A percentile compares a stretch with the other conserved stretches of the same genome.
These are phyloP conservation scores for Pterocarpus santalinus DNA, from an alignment of 306 rosid genomes.

Conservation along the genomic window DNA sequence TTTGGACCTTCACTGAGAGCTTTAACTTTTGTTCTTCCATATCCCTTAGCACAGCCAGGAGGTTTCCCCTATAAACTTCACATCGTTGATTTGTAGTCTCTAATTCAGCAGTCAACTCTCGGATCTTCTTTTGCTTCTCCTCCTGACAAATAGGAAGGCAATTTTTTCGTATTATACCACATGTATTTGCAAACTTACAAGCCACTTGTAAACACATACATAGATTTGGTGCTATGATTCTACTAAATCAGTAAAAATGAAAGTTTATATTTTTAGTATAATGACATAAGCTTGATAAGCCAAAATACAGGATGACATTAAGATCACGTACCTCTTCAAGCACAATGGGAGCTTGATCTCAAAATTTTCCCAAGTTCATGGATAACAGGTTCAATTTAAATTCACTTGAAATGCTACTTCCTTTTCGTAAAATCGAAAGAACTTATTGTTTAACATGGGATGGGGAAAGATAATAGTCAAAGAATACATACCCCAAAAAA, in stretches of 20 bases:
- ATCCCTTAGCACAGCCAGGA: conserved; percentile 84
- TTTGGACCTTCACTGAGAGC: conserved; percentile 92
- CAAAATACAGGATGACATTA: neutral
- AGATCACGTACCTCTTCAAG: conserved; percentile 3
- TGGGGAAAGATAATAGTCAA: conserved; percentile 8
- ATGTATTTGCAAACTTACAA: neutral
- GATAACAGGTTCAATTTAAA: conserved; percentile 16
- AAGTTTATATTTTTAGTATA: neutral
- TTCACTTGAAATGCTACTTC: conserved; percentile 26
- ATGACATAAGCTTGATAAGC: neutral
- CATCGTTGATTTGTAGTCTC: conserved; percentile 81
- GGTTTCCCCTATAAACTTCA: conserved; percentile 85
- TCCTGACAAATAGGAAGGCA: conserved; percentile 54
- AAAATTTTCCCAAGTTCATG: conserved; percentile 20
- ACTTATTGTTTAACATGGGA: conserved; percentile 17
- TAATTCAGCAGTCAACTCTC: conserved; percentile 75
- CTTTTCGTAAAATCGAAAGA: neutral
- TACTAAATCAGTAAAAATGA: neutral
- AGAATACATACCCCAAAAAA: neutral
- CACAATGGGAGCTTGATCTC: neutral
- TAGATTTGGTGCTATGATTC: neutral
- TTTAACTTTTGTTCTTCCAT: conserved; percentile 96
- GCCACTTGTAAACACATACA: neutral
- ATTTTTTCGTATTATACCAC: conserved; percentile 28
- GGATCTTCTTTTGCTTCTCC: conserved; percentile 82